Evolutionary conservation across 352 stramenopile genomes (phyloP), one percentile per base, ranked within the genome.

Genomic region (Elongisporangium anandrum): DNA sequence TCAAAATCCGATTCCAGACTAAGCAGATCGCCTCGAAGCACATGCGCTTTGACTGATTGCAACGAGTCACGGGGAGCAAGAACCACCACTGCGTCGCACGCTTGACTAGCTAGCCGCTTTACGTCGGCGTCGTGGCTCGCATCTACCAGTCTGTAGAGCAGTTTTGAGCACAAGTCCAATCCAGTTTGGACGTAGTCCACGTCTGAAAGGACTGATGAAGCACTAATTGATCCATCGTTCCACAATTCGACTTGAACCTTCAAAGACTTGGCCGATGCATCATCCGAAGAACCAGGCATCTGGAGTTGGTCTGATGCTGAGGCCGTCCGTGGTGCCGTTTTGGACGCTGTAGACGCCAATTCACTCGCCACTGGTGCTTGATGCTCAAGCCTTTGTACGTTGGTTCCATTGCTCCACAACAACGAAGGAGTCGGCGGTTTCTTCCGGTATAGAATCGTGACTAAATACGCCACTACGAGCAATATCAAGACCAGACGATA

Each of bases 21-120:
- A n/a, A 57, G 68, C 15, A 88, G 47, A 29, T 88, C 79, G 0
- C 74, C 79, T 48, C 77, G 76, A 23, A 87, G 70, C 3, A 85
- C 72, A 21, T 65, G 70, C 16, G 77, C 74, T 55, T 81, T 66
- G 49, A 78, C 54, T 17, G 54, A 63, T 12, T 76, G 57, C 4
- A 59, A 38, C 12, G 73, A 73, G 16, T 54, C 50, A 4, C 50
- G 55, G 2, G 66, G 52, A 13, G 76, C 64, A 49, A 77, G 60
- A 17, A 63, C 77, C 2, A 82, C 70, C 21, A 75, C 75, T 15
- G 75, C 67, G 61, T 85, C 69, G 54, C 79, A 88, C 0, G 72
- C 75, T 3, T 63, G 66, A 20, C 77, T 51, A 16, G 76, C 75
- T 26, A 68, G 53, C n/a, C 72, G 63, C 15, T 70, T 77, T 17